Evolutionary conservation across 1,284 basidiomycete genomes (phyloP), one percentile per base, ranked within the genome.

Genomic region (Phenoliferia sp.): DNA sequence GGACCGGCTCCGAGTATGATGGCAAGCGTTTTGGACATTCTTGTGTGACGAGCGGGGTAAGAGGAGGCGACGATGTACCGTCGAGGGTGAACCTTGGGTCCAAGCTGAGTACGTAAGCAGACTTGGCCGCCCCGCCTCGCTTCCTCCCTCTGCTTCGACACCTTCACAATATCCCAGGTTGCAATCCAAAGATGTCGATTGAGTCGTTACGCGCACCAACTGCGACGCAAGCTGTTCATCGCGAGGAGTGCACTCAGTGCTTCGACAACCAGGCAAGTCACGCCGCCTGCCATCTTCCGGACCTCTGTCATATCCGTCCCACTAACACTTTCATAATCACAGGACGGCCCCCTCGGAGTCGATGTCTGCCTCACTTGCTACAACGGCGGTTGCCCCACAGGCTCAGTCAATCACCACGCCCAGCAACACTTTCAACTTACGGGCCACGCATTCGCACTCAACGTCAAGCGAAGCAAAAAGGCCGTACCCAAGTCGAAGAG

Each of bases 321-420:
- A 15, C 56, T 58, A 12, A 58, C 3, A 9, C 56, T 34, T 34
- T 9, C n/a, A n/a, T n/a, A 19, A 34, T 22, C 9, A 22, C 75
- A 93, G 88, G 91, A 94, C 76, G 81, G 81, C 19, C 83, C 86
- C 0, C 80, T 83, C 17, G 95, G 95, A 16, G 83, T 98, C 67
- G 88, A 97, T 71, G 90, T 98, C 60, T 99, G 95, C 79, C 82
- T 99, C 64, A 79, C 80, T 31, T 99, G 96, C 81, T 99, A 95
- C 84, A 97, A 96, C 74, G 94, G 94, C 17, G 90, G 88, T 7
- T 96, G 94, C 76, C 80, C 88, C 73, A 72, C 26, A 32, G 66
- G 52, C 83, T 84, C 76, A 76, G 80, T 3, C 80, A 84, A 58
- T 82, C 84, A 87, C 63, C 93, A 95, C 77, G 88, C 90, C 1